Percentiles rank a stretch among this genome's conserved stretches.
phyloP scores from a whole-genome alignment of 2,329 filamentous ascomycete genomes.

The Colletotrichum noveboracense region DNA sequence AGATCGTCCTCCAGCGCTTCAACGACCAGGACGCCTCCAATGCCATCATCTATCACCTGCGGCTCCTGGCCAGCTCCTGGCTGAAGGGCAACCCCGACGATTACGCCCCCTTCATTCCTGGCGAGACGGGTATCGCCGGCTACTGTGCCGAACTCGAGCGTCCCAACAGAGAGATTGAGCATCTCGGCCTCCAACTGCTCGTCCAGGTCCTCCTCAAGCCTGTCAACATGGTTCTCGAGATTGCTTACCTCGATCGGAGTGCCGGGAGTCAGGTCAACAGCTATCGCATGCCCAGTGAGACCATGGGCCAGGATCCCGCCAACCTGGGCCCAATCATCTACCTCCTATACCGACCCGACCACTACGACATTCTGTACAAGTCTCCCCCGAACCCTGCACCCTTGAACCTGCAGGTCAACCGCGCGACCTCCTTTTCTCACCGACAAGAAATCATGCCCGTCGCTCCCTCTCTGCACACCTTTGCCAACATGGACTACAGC shows the following conservation, averaged over 20 bases:
- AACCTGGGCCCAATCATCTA: conserved; percentile 58
- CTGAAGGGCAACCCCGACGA: conserved; percentile 75
- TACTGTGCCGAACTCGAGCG: conserved; percentile 79
- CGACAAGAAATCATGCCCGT: conserved; percentile 48
- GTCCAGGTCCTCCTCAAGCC: conserved; percentile 81
- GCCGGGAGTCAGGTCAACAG: conserved; percentile 77
- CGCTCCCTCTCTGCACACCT: conserved; percentile 44
- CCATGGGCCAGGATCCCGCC: conserved; percentile 48
- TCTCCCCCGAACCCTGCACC: conserved; percentile 31
- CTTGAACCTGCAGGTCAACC: conserved; percentile 56
- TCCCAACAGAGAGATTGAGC: conserved; percentile 83
- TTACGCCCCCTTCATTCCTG: conserved; percentile 75
- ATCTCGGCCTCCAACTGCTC: conserved; percentile 81
- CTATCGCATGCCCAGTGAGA: conserved; percentile 66
- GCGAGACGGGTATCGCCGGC: conserved; percentile 62
- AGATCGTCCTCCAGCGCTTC: conserved; percentile 68
- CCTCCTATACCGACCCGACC: conserved; percentile 73
- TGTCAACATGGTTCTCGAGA: conserved; percentile 80
- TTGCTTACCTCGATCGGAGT: conserved; percentile 90
- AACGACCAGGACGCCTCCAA: conserved; percentile 73
- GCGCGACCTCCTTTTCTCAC: conserved; percentile 52
- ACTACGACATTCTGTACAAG: conserved; percentile 94
- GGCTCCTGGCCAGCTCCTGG: conserved; percentile 84
- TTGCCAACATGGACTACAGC: conserved; percentile 46
- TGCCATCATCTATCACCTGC: conserved; percentile 82